Evolutionary conservation across 2,329 filamentous ascomycete genomes (phyloP).

Genomic region (Hypoxylon sp.): DNA sequence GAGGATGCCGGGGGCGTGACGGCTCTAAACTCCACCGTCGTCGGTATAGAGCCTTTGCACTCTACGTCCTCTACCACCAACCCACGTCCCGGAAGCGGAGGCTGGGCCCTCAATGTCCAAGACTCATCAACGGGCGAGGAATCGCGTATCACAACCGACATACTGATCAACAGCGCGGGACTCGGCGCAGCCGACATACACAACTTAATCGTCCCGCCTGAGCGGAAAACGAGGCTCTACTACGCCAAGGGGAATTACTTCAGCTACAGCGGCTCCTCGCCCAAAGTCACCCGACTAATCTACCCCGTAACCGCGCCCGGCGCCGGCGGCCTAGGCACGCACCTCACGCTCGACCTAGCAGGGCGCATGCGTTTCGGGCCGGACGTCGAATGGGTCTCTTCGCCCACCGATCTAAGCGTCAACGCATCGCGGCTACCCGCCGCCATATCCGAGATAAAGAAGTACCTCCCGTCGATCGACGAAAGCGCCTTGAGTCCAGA

Average conservation of each 20-base stretch:
- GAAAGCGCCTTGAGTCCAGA: slow-evolving; percentile 76
- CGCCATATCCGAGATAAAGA: slow-evolving; percentile 80
- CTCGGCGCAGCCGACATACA: slow-evolving; percentile 80
- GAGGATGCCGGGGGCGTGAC: slow-evolving; percentile 81
- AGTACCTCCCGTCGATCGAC: slow-evolving; percentile 83
- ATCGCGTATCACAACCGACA: slow-evolving; percentile 77
- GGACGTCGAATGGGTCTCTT: slow-evolving; percentile 92
- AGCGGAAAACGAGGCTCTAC: slow-evolving; percentile 71
- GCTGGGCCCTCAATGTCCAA: slow-evolving; percentile 76
- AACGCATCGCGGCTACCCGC: slow-evolving; percentile 72
- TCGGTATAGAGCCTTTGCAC: slow-evolving; percentile 66
- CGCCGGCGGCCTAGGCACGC: slow-evolving; percentile 87
- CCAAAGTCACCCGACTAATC: slow-evolving; percentile 77
- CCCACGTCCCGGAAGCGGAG: slow-evolving; percentile 62
- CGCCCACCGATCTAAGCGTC: slow-evolving; percentile 76
- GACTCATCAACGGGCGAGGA: slow-evolving; percentile 62
- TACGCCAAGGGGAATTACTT: slow-evolving; percentile 98
- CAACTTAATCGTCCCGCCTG: slow-evolving; percentile 80
- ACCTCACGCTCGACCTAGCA: slow-evolving; percentile 89
- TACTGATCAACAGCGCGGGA: slow-evolving; percentile 87
- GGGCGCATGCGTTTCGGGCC: slow-evolving; percentile 92
- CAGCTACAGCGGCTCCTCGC: slow-evolving; percentile 77
- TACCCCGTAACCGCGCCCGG: slow-evolving; percentile 90
- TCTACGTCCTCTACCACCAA: not conserved
- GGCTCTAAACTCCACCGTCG: slow-evolving; percentile 77